These are phyloP conservation scores for Blastomyces emzantsi DNA, from an alignment of 2,329 filamentous ascomycete species.

Conservation along the genomic window DNA sequence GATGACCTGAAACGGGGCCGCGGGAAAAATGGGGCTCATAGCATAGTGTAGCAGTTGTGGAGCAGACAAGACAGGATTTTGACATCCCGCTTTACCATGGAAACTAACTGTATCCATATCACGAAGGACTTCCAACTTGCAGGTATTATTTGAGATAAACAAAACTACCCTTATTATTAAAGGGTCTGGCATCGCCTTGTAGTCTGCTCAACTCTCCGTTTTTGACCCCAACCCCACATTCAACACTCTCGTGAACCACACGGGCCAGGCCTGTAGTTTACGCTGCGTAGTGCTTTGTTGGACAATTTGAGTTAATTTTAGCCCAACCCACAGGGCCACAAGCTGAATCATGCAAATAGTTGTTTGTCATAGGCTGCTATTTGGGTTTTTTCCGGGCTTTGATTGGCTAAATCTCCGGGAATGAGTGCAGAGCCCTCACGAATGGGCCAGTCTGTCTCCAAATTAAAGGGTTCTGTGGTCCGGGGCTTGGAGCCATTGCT, in stretches of 20 bases:
- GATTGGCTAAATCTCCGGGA: neutral
- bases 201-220: neutral
- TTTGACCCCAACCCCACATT: too few relatives aligned
- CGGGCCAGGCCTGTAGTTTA: neutral
- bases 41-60: too few relatives aligned
- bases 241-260: neutral
- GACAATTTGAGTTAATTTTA: neutral
- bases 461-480: slow-evolving; percentile 2
- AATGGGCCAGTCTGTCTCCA: neutral
- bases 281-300: too few relatives aligned
- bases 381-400: neutral
- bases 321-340: neutral
- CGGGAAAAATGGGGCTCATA: neutral
- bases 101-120: neutral
- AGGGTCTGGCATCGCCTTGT: neutral
- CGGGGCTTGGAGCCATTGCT: slow-evolving; percentile 5
- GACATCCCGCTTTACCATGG: neutral
- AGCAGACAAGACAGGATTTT: neutral
- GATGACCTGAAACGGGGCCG: neutral
- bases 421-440: neutral
- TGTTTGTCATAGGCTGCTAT: neutral
- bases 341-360: neutral
- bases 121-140: too few relatives aligned
- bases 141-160: too few relatives aligned
- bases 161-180: too few relatives aligned